A percentile compares a stretch with the other conserved stretches of the same genome.
These are phyloP conservation scores for Epichloe baconii DNA, from an alignment of 2,329 filamentous ascomycete species.

Conservation along the genomic window DNA sequence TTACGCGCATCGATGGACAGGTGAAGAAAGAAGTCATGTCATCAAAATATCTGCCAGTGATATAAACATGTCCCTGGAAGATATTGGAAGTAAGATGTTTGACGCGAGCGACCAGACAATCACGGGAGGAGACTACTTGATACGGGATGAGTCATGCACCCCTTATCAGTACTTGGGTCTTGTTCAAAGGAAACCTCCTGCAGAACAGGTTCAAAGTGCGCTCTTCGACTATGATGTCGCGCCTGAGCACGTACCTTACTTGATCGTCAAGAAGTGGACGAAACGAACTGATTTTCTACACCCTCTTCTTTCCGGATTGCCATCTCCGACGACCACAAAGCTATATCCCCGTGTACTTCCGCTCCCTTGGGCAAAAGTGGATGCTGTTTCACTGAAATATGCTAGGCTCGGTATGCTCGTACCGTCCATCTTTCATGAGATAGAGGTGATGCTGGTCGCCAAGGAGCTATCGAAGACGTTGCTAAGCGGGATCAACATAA, in stretches of 20 bases:
- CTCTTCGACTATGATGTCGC: constrained; percentile 24
- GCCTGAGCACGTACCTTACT: constrained; percentile 33
- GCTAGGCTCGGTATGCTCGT: constrained; percentile 47
- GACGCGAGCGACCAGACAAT: constrained; percentile 12
- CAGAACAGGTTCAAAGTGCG: constrained; percentile 24
- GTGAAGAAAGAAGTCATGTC: constrained; percentile 27
- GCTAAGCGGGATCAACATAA: constrained; percentile 32
- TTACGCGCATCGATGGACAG: constrained; percentile 33
- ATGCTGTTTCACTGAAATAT: constrained; percentile 30
- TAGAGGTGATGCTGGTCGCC: constrained; percentile 53
- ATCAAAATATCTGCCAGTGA: constrained; percentile 26
- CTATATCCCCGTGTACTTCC: constrained; percentile 33
- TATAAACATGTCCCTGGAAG: constrained; percentile 13
- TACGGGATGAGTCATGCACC: constrained; percentile 23
- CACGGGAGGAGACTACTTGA: constrained; percentile 18
- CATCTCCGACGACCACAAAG: constrained; percentile 21
- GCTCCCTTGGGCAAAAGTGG: constrained; percentile 33
- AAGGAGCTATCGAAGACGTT: constrained; percentile 34
- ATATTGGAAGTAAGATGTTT: constrained; percentile 20
- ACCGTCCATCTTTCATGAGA: constrained; percentile 58
- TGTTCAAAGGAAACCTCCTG: constrained; percentile 30
- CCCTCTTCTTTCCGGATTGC: constrained; percentile 8
- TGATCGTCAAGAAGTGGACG: constrained; percentile 36
- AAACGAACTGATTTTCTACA: constrained; percentile 49
- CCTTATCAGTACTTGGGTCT: constrained; percentile 30